Evolutionary conservation across 2,329 filamentous ascomycete genomes (phyloP), one percentile per base, ranked within the genome.

Genomic region (Aspergillus sp.): DNA sequence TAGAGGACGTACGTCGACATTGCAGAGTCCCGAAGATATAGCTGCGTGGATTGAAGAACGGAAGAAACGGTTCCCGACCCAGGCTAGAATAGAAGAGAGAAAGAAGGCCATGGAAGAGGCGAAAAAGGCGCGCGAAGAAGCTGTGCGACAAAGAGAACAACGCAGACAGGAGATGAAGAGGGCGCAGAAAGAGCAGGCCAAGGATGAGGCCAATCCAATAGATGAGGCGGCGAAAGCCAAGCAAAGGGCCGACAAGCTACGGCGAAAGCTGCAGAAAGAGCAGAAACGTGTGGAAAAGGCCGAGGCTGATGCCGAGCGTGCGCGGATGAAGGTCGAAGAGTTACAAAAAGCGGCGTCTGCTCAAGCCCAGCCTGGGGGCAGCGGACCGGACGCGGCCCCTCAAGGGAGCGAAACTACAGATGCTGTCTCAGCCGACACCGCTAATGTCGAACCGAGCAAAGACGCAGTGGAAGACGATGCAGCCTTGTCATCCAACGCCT

Each of bases 41-140:
- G 81, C 84, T 20, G 82, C 84, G 6, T 97, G 90, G 84, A 83
- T 95, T 57, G 84, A 84, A 46, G 90, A 96, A 69, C 84, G 93
- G 53, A 87, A 81, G 66, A 87, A 84, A 59, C 86, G 87, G 47
- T 97, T 83, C 67, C 93, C 93, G 2, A 96, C 92, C 2, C 83
- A 84, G 67, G 83, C 83, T 53, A 85, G 89, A 50, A 79, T 70
- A 24, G 69, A 82, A 58, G 82, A 84, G 64, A 85, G 80, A 67
- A 82, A 83, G 64, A 83, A 82, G 65, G 82, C 81, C 60, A 78
- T 80, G 66, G 83, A 86, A 65, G 85, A 88, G 67, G 82, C 84
- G 43, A 86, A 82, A 57, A 64, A 66, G 40, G 67, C 66, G n/a
- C 67, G 67, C 24, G 63, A 68, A 9, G 69, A 71, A 44, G 65